These are phyloP conservation scores for Artemisia tridentata DNA, from an alignment of 129 eudicot species.

Conservation along the genomic window DNA sequence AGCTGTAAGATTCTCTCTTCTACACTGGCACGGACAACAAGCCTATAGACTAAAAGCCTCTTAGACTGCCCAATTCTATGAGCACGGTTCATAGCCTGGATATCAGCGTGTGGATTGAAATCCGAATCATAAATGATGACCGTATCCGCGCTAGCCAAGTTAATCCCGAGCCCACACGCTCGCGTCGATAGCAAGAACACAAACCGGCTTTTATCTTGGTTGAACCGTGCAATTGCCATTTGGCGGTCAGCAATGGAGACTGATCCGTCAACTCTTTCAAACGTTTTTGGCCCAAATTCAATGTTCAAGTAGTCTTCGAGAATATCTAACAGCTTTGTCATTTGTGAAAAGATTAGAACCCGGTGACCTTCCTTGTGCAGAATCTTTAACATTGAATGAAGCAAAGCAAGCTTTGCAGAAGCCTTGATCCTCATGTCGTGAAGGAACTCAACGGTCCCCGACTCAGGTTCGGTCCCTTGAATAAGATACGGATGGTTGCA, in stretches of 20 bases:
- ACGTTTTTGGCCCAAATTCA: constrained; percentile 85
- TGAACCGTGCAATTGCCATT: constrained; percentile 82
- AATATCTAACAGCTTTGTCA: constrained; percentile 95
- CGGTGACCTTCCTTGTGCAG: constrained; percentile 80
- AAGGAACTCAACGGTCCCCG: constrained; percentile 77
- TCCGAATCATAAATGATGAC: constrained; percentile 97
- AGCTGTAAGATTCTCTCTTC: constrained; percentile 97
- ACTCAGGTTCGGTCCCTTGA: constrained; percentile 95
- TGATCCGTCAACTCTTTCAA: constrained; percentile 97
- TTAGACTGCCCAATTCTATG: constrained; percentile 95
- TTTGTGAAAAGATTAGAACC: constrained; percentile 91
- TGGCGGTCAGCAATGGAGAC: constrained; percentile 94
- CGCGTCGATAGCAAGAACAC: constrained; percentile 87
- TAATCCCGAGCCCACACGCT: constrained; percentile 96
- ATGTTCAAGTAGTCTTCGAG: constrained; percentile 83
- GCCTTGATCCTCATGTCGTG: constrained; percentile 98
- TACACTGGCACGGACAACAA: constrained; percentile 96
- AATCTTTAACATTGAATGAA: constrained; percentile 87
- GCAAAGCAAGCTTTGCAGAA: constrained; percentile 76
- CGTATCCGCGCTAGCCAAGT: constrained; percentile 95
- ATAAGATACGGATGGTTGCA: constrained; percentile 98
- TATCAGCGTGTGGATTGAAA: constrained; percentile 96
- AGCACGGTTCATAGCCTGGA: constrained; percentile 98
- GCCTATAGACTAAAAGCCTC: constrained; percentile 86
- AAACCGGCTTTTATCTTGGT: constrained; percentile 87